Evolutionary conservation across 805 yeast genomes (phyloP).

Genomic region (Ogataea pignaliae): DNA sequence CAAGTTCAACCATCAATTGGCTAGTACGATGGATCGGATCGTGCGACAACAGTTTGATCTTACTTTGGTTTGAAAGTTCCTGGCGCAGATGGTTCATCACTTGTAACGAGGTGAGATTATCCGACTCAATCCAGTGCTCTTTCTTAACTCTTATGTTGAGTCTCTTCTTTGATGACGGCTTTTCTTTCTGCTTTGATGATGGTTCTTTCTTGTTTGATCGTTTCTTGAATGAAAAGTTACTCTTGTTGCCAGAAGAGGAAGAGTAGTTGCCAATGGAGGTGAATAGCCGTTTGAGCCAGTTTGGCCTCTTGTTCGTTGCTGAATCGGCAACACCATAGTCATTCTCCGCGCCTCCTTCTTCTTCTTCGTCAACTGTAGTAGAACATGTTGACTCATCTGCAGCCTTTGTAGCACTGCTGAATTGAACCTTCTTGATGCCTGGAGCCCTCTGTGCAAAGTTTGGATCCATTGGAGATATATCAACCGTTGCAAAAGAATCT

Average conservation of each 20-base stretch:
- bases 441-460: conserved; percentile 7
- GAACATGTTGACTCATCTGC: neutral
- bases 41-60: conserved; percentile 2
- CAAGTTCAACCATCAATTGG: conserved; percentile 1
- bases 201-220: neutral
- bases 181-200: neutral
- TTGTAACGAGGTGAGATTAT: conserved; percentile 8
- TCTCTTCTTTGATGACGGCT: neutral
- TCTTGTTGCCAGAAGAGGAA: neutral
- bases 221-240: neutral
- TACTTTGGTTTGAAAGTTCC: conserved; percentile 3
- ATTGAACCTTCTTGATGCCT: conserved; percentile 4
- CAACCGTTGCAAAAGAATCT: conserved; percentile 6
- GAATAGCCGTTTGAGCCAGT: conserved; percentile 20
- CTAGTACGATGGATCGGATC: neutral
- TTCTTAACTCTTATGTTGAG: neutral
- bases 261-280: neutral
- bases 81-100: conserved; percentile 3
- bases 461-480: conserved; percentile 27
- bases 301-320: conserved; percentile 9
- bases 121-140: conserved; percentile 15
- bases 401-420: neutral
- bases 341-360: neutral
- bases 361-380: neutral
- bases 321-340: neutral